Evolutionary conservation across 768 basidiomycete genomes (phyloP).

Genomic region (Leucocoprinus sp.): DNA sequence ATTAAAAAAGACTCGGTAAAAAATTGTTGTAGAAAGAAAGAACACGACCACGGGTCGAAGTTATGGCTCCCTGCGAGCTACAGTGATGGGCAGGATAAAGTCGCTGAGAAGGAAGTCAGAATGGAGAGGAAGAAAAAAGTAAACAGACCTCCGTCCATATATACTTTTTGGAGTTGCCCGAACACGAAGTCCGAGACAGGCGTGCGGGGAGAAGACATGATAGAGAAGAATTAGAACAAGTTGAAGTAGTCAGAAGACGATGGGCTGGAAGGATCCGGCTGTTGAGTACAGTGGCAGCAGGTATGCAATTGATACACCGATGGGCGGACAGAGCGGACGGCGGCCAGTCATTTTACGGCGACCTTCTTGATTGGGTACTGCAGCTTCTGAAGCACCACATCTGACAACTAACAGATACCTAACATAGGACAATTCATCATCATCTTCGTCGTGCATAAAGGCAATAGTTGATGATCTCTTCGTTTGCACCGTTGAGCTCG

Average conservation of each 20-base stretch:
- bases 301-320: background rate
- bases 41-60: background rate
- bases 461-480: too few relatives aligned
- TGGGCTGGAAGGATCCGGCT: conserved; percentile 1
- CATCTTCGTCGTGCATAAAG: too few relatives aligned
- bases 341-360: background rate
- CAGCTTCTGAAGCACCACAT: background rate
- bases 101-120: background rate
- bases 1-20: background rate
- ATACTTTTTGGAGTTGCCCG: conserved; percentile 8
- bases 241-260: background rate
- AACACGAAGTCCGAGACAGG: background rate
- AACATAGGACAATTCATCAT: too few relatives aligned
- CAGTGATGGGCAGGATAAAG: background rate
- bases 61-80: background rate
- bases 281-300: background rate
- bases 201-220: conserved; percentile 2
- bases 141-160: background rate
- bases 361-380: background rate
- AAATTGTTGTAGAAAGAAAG: background rate
- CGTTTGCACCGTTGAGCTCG: too few relatives aligned
- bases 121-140: background rate
- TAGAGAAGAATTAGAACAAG: background rate
- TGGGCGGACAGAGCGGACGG: background rate
- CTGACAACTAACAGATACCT: too few relatives aligned